These are phyloP conservation scores for Penicillium sp. DNA, from an alignment of 2,329 filamentous ascomycete genomes.

Conservation along the genomic window DNA sequence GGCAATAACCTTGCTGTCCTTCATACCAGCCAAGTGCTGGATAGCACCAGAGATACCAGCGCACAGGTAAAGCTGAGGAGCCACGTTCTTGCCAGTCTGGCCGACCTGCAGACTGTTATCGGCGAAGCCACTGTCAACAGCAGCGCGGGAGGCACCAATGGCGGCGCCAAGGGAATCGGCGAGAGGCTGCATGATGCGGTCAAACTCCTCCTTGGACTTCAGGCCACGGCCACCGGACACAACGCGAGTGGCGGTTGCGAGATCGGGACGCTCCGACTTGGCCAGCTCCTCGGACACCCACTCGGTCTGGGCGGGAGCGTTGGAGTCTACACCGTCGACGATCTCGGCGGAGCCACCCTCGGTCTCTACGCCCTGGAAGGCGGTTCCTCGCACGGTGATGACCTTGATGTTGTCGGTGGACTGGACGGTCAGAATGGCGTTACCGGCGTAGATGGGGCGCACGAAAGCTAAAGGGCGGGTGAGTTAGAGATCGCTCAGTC, in stretches of 20 bases:
- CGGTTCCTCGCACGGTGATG: slow-evolving; percentile 88
- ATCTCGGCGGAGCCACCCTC: slow-evolving; percentile 74
- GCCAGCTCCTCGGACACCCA: slow-evolving; percentile 94
- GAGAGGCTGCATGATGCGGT: slow-evolving; percentile 85
- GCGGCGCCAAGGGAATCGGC: slow-evolving; percentile 93
- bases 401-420: slow-evolving; percentile 83
- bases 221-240: slow-evolving; percentile 92
- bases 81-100: slow-evolving; percentile 98
- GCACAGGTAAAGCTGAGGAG: slow-evolving; percentile 91
- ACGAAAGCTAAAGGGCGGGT: slow-evolving; percentile 69
- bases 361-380: slow-evolving; percentile 75
- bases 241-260: slow-evolving; percentile 83
- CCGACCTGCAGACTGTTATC: slow-evolving; percentile 98
- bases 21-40: slow-evolving; percentile 98
- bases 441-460: slow-evolving; percentile 95
- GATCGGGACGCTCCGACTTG: slow-evolving; percentile 90
- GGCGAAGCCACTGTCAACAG: slow-evolving; percentile 94
- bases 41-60: slow-evolving; percentile 97
- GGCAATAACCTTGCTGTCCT: slow-evolving; percentile 99
- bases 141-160: slow-evolving; percentile 90
- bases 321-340: slow-evolving; percentile 82
- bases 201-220: slow-evolving; percentile 98
- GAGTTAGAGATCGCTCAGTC: slow-evolving; percentile 17
- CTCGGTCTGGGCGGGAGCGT: slow-evolving; percentile 70
- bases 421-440: slow-evolving; percentile 94